These are phyloP conservation scores for Plasmopara halstedii DNA, from an alignment of 352 stramenopile genomes.

Conservation along the genomic window DNA sequence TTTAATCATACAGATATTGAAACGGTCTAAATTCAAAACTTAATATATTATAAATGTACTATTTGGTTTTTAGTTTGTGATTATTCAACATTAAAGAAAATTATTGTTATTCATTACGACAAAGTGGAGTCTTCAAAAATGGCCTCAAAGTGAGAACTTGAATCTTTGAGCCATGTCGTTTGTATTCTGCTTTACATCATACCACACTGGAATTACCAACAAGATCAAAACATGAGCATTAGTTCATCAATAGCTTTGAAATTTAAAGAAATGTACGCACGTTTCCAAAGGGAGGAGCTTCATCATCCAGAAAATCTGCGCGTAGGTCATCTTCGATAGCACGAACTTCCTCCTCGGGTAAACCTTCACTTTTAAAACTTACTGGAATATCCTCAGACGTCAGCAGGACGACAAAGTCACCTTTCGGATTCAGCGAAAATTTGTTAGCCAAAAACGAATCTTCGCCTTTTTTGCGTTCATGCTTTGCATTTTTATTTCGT, in stretches of 20 bases:
- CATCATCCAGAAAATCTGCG: conserved; percentile 45
- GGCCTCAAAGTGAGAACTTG: not conserved
- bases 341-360: conserved; percentile 53
- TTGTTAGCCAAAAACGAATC: conserved; percentile 76
- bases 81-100: not conserved
- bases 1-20: too few species aligned
- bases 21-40: too few species aligned
- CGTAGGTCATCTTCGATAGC: conserved; percentile 46
- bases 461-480: conserved; percentile 62
- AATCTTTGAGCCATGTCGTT: not conserved
- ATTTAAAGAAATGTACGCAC: conserved; percentile 18
- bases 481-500: conserved; percentile 68
- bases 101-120: not conserved
- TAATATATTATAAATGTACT: too few species aligned
- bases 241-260: conserved; percentile 1
- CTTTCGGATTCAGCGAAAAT: conserved; percentile 62
- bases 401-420: conserved; percentile 58
- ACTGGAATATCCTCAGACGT: conserved; percentile 62
- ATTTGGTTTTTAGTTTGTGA: too few species aligned
- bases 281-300: conserved; percentile 37
- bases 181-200: conserved; percentile 22
- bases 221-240: conserved; percentile 1
- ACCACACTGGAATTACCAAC: conserved; percentile 18
- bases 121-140: not conserved
- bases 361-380: conserved; percentile 52